phyloP scores from a whole-genome alignment of 495 filamentous ascomycete genomes.

The Barbatosphaeria neglecta region DNA sequence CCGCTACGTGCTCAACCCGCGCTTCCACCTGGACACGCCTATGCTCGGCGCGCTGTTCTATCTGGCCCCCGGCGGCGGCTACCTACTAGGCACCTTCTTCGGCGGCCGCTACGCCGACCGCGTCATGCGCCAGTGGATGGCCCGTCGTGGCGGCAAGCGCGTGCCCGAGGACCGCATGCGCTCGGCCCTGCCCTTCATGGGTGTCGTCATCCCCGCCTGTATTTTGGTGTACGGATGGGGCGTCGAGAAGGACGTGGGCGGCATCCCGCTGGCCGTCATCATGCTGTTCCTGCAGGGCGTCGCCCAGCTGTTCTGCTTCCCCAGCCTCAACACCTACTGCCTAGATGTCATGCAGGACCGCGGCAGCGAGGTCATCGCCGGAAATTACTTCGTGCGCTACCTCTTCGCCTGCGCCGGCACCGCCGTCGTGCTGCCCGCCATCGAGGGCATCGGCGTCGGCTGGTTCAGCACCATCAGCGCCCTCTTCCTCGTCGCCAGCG shows the following conservation, averaged over 20 bases:
- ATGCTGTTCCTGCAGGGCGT: slow-evolving; percentile 63
- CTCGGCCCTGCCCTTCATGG: slow-evolving; percentile 48
- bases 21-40: slow-evolving; percentile 55
- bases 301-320: slow-evolving; percentile 63
- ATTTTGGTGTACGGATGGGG: slow-evolving; percentile 65
- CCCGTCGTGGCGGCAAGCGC: slow-evolving; percentile 41
- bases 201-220: slow-evolving; percentile 48
- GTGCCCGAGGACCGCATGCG: slow-evolving; percentile 60
- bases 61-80: slow-evolving; percentile 60
- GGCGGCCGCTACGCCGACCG: slow-evolving; percentile 64
- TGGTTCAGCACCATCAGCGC: slow-evolving; percentile 51
- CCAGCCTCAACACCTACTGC: slow-evolving; percentile 63
- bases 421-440: slow-evolving; percentile 53
- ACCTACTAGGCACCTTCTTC: slow-evolving; percentile 56
- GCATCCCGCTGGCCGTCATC: slow-evolving; percentile 54
- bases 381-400: slow-evolving; percentile 63
- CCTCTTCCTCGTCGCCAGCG: slow-evolving; percentile 38
- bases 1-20: slow-evolving; percentile 61
- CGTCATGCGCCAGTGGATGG: slow-evolving; percentile 51
- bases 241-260: slow-evolving; percentile 53
- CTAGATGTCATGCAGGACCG: slow-evolving; percentile 60
- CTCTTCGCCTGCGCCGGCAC: slow-evolving; percentile 54
- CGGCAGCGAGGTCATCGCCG: slow-evolving; percentile 58
- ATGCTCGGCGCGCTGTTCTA: slow-evolving; percentile 61
- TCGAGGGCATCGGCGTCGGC: slow-evolving; percentile 56